Base-by-base conservation (phyloP, 1,284 basidiomycete species). In the Leucoagaricus sp. region DNA sequence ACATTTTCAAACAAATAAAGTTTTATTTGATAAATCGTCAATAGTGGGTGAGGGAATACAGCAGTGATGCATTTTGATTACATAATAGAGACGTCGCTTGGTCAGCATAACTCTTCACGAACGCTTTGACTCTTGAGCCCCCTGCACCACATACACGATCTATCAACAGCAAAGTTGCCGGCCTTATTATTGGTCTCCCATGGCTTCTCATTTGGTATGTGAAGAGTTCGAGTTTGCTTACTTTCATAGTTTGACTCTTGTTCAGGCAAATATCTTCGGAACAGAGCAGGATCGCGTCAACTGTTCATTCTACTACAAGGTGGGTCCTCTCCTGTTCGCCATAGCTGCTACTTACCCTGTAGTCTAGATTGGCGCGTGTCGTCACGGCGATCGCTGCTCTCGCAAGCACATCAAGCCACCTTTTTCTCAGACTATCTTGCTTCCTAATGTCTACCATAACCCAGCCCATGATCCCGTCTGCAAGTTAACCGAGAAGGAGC, bases 381-480 rank as follows among this genome's bases (percentile, higher is more conserved):
- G 94, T 34, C 94, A 97, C 72, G 94, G 94, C n/a, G 95, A 97
- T 66, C 85, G 95, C 58, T 97, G 94, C 70, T 97, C 93, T 2
- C 84, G 97, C 67, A 98, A 99, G 73, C 97, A 99, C 75, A 98
- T 98, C 72, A 89, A 92, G 67, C 97, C 97, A 1, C 91, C 94
- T 2, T 98, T 96, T 75, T 98, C 95, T 1, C 96, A 98, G 68
- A 99, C 97, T 2, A 95, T 99, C 41, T 82, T 99, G 21, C 83
- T 99, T 17, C 94, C 95, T n/a, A 99, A 99, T 68, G 95, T 99
- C 49, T 99, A 98, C 74, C 95, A 98, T 72, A 99, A 99, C 73
- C 97, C 97, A 1, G 91, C 91, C 1, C 92, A 96, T 65, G 91
- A 94, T 68, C 92, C 94, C 38, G 84, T 94, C 66, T 87, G 93